Conservation (phyloP, 208 protist genomes). For the Trypanosomatidae sp. region DNA sequence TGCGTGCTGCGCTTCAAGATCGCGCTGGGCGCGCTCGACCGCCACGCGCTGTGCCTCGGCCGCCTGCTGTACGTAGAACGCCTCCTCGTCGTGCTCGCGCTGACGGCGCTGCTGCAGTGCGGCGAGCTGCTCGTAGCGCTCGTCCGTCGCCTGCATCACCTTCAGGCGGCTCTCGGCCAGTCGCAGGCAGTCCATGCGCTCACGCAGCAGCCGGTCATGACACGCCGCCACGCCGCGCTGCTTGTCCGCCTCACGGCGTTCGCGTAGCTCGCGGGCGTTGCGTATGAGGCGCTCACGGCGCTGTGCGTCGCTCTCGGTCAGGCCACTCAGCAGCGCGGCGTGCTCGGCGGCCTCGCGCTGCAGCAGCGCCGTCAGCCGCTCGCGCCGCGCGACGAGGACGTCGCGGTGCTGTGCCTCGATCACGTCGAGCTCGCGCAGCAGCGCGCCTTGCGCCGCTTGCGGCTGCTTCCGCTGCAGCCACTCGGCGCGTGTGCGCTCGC, state of each 20-base stretch:
- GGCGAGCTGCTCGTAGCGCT: conserved; percentile 50
- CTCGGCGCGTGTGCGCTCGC: conserved; percentile 24
- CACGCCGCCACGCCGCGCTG: conserved; percentile 29
- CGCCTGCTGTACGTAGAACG: conserved; percentile 61
- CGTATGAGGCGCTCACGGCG: conserved; percentile 64
- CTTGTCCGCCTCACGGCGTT: conserved; percentile 33
- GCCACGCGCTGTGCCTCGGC: conserved; percentile 44
- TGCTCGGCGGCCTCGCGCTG: conserved; percentile 36
- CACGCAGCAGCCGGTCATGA: conserved; percentile 59
- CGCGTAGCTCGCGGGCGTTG: conserved; percentile 59
- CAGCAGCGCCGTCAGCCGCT: conserved; percentile 56
- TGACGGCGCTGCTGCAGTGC: conserved; percentile 18
- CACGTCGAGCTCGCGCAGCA: conserved; percentile 47
- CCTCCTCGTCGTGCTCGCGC: conserved; percentile 30
- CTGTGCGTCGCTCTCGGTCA: conserved; percentile 75
- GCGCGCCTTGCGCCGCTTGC: conserved; percentile 22
- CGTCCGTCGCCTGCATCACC: conserved; percentile 73
- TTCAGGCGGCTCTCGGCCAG: conserved; percentile 77
- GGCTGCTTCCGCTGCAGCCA: conserved; percentile 48
- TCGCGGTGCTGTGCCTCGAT: conserved; percentile 77
- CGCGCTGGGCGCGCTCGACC: conserved; percentile 32
- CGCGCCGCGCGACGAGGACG: conserved; percentile 47
- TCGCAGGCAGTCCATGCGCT: conserved; percentile 62
- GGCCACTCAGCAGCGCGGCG: conserved; percentile 46
- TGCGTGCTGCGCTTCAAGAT: conserved; percentile 32